Evolutionary conservation across 2,329 filamentous ascomycete species (phyloP), one percentile per base, ranked within the genome.

Genomic region (Aspergillus melleus): DNA sequence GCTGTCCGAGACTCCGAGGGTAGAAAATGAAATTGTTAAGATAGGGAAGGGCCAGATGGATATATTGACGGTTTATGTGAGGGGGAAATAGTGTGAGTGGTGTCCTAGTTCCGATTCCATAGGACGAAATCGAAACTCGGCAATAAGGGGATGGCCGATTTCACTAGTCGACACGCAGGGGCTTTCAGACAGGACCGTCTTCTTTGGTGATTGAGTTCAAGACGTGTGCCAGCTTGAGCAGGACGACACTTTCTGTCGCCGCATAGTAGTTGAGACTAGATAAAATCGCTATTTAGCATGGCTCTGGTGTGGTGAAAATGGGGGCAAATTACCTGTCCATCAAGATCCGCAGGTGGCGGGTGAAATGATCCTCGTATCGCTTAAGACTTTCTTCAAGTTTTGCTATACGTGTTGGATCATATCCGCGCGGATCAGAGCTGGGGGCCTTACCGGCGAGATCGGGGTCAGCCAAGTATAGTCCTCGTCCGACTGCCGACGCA

Each of bases 361-460:
- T 90, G 74, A 99, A 99, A 72, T 96, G 96, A 65, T 89, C 88
- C 76, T 99, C 95, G 80, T 96, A 98, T 77, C 94, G 92, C 71
- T 87, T 86, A 61, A 99, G 86, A 60, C 93, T 92, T 65, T 96
- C 93, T 62, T 91, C 90, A 57, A 98, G 83, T 70, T 94, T 92
- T 61, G 84, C 85, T 36, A 96, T 83, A 39, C 86, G 83, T 1
- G 79, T 76, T 8, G 85, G 81, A 63, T 88, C 86, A 65, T 77
- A 88, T 71, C 77, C 77, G 58, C 79, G 77, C 67, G 72, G 62
- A 67, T 77, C 61, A 53, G 73, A 60, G 32, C 67, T 63, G 47
- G 69, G 44, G 6, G 68, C 63, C 54, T 72, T 71, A 19, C 71
- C 71, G 4, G 75, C 71, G 49, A 96, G 83, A 70, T 96, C 91